A percentile compares a stretch with the other conserved stretches of the same genome.
Evolutionary conservation across 164 flowering plant species (phyloP).

Genomic region (Liriodendron chinense): DNA sequence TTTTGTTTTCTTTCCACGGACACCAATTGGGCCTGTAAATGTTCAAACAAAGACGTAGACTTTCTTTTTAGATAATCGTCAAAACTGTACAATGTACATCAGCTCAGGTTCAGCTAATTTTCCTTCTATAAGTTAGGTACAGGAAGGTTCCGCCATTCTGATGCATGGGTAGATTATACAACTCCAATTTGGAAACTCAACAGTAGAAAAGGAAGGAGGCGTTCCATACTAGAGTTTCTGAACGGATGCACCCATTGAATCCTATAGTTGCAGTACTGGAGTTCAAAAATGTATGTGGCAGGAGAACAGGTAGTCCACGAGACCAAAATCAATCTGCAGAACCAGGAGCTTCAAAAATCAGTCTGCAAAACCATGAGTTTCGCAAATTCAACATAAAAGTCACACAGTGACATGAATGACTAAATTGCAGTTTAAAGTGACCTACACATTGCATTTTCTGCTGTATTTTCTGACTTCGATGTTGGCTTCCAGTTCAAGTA

Average conservation of each 20-base stretch:
- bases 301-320: neutral
- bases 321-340: conserved; percentile 12
- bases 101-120: conserved; percentile 5
- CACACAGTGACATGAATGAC: neutral
- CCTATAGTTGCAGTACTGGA: neutral
- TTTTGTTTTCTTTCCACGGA: neutral
- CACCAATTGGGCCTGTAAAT: neutral
- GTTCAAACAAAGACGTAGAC: conserved; percentile 2
- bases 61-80: conserved; percentile 3
- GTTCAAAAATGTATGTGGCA: neutral
- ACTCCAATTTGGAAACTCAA: conserved; percentile 6
- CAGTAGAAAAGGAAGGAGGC: conserved; percentile 1
- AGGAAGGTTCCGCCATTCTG: conserved; percentile 5
- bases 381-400: neutral
- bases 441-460: conserved; percentile 4
- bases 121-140: conserved; percentile 2
- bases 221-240: conserved; percentile 15
- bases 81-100: conserved; percentile 21
- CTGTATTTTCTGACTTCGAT: neutral
- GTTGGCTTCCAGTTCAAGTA: neutral
- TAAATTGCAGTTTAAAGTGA: neutral
- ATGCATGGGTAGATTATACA: conserved; percentile 1
- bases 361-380: conserved; percentile 7
- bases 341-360: neutral
- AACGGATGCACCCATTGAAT: neutral